Evolutionary conservation across 1,284 basidiomycete species (phyloP).

Genomic region (Sporisorium exsertum): DNA sequence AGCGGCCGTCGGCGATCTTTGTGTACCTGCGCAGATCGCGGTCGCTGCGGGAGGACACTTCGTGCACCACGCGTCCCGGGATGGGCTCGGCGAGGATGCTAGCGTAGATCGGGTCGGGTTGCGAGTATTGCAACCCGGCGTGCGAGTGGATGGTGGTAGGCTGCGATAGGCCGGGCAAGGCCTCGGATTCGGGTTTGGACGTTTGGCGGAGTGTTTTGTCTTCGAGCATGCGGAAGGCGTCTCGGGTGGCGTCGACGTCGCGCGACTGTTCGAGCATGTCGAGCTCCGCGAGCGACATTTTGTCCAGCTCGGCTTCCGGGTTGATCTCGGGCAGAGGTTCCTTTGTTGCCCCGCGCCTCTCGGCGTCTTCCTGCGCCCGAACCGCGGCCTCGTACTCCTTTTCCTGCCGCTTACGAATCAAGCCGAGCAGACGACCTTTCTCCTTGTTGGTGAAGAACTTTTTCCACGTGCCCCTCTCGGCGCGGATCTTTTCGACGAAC

Average conservation of each 20-base stretch:
- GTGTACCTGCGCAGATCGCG: slow-evolving; percentile 15
- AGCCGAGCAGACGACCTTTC: slow-evolving; percentile 29
- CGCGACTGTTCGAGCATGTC: slow-evolving; percentile 51
- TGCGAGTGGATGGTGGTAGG: slow-evolving; percentile 54
- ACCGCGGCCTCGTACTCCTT: slow-evolving; percentile 36
- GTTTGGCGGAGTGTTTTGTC: slow-evolving; percentile 18
- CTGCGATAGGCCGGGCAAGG: slow-evolving; percentile 38
- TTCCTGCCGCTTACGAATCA: slow-evolving; percentile 44
- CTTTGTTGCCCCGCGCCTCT: slow-evolving; percentile 35
- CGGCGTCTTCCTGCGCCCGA: slow-evolving; percentile 40
- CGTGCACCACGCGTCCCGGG: slow-evolving; percentile 57
- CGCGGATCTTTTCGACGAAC: slow-evolving; percentile 50
- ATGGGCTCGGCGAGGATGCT: slow-evolving; percentile 51
- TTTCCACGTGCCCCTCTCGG: slow-evolving; percentile 32
- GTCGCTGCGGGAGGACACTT: slow-evolving; percentile 27
- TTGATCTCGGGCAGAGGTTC: slow-evolving; percentile 45
- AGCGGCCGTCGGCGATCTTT: slow-evolving; percentile 38
- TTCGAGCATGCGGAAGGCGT: slow-evolving; percentile 43
- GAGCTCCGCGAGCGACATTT: slow-evolving; percentile 40
- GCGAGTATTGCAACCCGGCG: slow-evolving; percentile 63
- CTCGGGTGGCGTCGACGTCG: slow-evolving; percentile 38
- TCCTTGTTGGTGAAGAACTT: slow-evolving; percentile 42
- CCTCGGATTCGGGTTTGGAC: slow-evolving; percentile 1
- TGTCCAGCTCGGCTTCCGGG: slow-evolving; percentile 48
- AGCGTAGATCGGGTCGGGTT: slow-evolving; percentile 63